A percentile compares a stretch with the other conserved stretches of the same genome.
Conservation (phyloP, 2,329 filamentous ascomycete species). For the Metarhizium sp. region DNA sequence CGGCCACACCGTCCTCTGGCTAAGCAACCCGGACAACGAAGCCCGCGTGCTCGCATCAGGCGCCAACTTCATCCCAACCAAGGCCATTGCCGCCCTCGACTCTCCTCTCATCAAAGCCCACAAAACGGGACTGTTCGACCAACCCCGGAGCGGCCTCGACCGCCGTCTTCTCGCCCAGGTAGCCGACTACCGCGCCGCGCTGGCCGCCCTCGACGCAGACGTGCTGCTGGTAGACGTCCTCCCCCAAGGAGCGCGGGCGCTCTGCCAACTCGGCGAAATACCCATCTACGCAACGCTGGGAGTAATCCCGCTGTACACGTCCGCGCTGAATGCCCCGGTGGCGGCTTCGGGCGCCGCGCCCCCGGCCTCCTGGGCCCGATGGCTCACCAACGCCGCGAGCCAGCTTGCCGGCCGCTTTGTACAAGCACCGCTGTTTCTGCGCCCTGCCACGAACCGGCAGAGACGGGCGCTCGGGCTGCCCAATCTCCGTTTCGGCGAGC, state of each 20-base stretch:
- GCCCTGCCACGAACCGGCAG: constrained; percentile 21
- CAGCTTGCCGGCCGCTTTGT: constrained; percentile 19
- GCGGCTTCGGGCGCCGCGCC: constrained; percentile 23
- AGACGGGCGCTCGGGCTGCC: constrained; percentile 18
- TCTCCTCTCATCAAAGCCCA: constrained; percentile 16
- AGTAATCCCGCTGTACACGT: constrained; percentile 28
- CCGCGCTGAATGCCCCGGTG: constrained; percentile 17
- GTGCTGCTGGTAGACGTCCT: constrained; percentile 28
- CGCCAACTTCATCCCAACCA: constrained; percentile 23
- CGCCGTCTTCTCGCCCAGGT: constrained; percentile 24
- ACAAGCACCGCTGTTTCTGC: constrained; percentile 16
- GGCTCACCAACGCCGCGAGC: constrained; percentile 17
- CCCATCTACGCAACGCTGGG: constrained; percentile 27
- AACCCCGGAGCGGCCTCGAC: constrained; percentile 14
- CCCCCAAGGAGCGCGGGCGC: constrained; percentile 25
- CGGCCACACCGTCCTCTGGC: constrained; percentile 29
- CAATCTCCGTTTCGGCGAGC: constrained; percentile 18
- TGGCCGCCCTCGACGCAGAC: constrained; percentile 20
- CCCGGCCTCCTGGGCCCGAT: constrained; percentile 15
- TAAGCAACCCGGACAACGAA: constrained; percentile 24
- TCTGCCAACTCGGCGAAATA: constrained; percentile 24
- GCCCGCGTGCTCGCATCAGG: constrained; percentile 23
- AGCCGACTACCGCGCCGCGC: constrained; percentile 22
- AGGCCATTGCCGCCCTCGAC: constrained; percentile 20
- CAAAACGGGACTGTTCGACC: constrained; percentile 23